Conservation (phyloP, 177 flowering plant species). For the Vitis hybrid region DNA sequence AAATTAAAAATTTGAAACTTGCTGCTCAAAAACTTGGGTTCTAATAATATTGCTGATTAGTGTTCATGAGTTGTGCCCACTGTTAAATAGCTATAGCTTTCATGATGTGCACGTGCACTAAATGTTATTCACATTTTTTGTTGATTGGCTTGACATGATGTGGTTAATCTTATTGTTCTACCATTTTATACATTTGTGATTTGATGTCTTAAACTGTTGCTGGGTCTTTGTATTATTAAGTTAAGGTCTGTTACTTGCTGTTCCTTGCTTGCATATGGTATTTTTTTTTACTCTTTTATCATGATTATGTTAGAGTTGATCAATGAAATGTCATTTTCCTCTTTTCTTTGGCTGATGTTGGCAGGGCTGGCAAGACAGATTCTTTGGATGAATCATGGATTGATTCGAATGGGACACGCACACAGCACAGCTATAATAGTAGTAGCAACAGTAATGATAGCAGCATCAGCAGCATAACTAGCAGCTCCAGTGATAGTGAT, state of each 20-base stretch:
- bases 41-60: too few relatives aligned
- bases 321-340: slow-evolving; percentile 12
- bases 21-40: too few relatives aligned
- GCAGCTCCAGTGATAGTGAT: slow-evolving; percentile 88
- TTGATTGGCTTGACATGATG: not conserved
- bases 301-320: slow-evolving; percentile 7
- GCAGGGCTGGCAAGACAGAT: slow-evolving; percentile 44
- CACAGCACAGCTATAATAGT: slow-evolving; percentile 51
- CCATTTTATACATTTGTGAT: not conserved
- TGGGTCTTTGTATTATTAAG: not conserved
- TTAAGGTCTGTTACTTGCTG: not conserved
- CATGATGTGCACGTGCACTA: too few relatives aligned
- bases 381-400: slow-evolving; percentile 43
- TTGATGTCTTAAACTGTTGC: not conserved
- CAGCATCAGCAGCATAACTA: slow-evolving; percentile 77
- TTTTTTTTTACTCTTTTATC: not conserved
- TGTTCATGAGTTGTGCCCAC: too few relatives aligned
- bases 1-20: too few relatives aligned
- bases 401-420: slow-evolving; percentile 35
- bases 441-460: slow-evolving; percentile 86
- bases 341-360: slow-evolving; percentile 19
- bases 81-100: too few relatives aligned
- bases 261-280: not conserved
- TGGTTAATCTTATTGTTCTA: not conserved
- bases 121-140: too few relatives aligned